Percentiles rank a stretch among this genome's conserved stretches.
Conservation (phyloP, 2,329 filamentous ascomycete species). For the Ophiostoma sp. region DNA sequence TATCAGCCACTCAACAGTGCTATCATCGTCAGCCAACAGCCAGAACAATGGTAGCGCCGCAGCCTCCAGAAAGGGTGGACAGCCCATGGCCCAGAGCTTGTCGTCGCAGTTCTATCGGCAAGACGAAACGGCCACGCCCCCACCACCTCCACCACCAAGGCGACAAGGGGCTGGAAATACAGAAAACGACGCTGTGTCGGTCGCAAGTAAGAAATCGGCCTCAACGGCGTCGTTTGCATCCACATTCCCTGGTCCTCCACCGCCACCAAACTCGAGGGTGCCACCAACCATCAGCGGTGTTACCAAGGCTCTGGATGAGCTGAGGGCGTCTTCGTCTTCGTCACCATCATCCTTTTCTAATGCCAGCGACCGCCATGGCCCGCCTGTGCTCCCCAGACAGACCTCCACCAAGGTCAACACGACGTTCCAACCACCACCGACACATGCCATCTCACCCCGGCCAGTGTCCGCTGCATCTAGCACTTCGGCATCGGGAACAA, state of each 20-base stretch:
- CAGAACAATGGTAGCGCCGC: conserved; percentile 31
- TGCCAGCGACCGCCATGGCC: neutral
- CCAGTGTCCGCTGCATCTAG: conserved; percentile 36
- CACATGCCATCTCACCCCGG: conserved; percentile 27
- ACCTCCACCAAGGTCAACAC: neutral
- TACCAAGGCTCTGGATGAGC: conserved; percentile 27
- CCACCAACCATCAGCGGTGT: conserved; percentile 23
- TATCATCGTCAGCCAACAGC: conserved; percentile 49
- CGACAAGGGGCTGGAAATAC: conserved; percentile 25
- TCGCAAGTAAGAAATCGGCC: conserved; percentile 17
- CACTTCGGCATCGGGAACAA: conserved; percentile 38
- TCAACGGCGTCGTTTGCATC: conserved; percentile 40
- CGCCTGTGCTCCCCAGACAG: neutral
- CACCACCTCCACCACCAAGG: conserved; percentile 42
- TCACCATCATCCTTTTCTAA: conserved; percentile 6
- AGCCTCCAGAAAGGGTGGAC: conserved; percentile 45
- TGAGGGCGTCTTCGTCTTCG: conserved; percentile 18
- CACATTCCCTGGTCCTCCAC: conserved; percentile 38
- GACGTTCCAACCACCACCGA: neutral
- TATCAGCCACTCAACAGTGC: conserved; percentile 51
- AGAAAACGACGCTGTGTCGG: conserved; percentile 25
- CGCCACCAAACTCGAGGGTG: neutral
- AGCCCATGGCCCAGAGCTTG: conserved; percentile 7
- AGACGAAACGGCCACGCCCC: conserved; percentile 36
- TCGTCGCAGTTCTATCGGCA: conserved; percentile 20